A percentile compares a stretch with the other conserved stretches of the same genome.
phyloP scores from a whole-genome alignment of 441 rosid genomes.

The Populus tomentosa region DNA sequence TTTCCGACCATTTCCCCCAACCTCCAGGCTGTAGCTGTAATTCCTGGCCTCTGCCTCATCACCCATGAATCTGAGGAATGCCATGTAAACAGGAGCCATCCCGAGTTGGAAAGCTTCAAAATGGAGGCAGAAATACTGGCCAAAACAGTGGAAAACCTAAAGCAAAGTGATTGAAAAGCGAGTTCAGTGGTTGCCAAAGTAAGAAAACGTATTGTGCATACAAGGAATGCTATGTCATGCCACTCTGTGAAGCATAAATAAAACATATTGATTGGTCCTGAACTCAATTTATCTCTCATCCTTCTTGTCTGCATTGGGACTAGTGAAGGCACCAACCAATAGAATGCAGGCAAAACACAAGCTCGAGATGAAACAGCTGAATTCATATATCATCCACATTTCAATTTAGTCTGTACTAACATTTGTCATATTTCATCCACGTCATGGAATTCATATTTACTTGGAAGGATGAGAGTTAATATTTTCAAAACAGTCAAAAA shows the following conservation, averaged over 20 bases:
- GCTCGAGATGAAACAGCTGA: not conserved
- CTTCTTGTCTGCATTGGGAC: not conserved
- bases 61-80: conserved; percentile 93
- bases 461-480: not conserved
- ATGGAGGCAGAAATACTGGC: conserved; percentile 54
- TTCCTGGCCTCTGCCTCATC: conserved; percentile 79
- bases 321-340: not conserved
- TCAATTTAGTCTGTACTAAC: not conserved
- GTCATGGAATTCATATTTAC: not conserved
- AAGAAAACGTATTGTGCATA: not conserved
- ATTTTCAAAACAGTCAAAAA: not conserved
- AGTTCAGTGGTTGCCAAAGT: not conserved
- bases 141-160: conserved; percentile 91
- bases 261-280: not conserved
- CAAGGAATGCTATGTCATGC: not conserved
- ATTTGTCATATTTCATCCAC: not conserved
- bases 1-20: conserved; percentile 85
- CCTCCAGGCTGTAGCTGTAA: conserved; percentile 93
- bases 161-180: not conserved
- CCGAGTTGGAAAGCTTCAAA: conserved; percentile 72
- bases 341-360: not conserved
- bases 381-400: not conserved
- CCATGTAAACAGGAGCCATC: conserved; percentile 94
- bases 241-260: not conserved
- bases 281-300: not conserved